A percentile compares a stretch with the other conserved stretches of the same genome.
Evolutionary conservation across 2,329 filamentous ascomycete genomes (phyloP).

Genomic region (Westerdykella aurantiaca): DNA sequence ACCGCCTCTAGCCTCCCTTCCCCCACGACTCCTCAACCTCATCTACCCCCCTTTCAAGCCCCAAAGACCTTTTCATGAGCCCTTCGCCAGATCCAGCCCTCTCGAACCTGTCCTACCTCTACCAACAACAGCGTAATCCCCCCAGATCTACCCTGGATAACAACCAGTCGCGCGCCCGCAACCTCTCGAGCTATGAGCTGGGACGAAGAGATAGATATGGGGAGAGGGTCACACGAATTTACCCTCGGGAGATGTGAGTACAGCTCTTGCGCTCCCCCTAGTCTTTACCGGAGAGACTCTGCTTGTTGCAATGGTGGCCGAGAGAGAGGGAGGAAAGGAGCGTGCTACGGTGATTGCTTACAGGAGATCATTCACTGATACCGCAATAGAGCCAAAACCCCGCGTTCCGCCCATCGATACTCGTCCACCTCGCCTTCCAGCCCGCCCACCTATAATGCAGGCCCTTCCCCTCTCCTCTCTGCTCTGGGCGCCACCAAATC

Average conservation of each 20-base stretch:
- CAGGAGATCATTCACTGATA: constrained; percentile 6
- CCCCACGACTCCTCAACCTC: background rate
- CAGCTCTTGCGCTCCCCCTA: background rate
- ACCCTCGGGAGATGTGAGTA: constrained; percentile 38
- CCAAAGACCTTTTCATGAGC: constrained; percentile 32
- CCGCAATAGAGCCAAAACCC: constrained; percentile 33
- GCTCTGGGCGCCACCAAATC: constrained; percentile 35
- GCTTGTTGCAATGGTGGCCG: background rate
- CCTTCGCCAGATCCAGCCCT: constrained; percentile 32
- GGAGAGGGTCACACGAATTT: constrained; percentile 36
- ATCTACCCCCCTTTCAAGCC: background rate
- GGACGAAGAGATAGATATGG: constrained; percentile 38
- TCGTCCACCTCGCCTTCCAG: constrained; percentile 30
- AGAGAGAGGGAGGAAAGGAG: background rate
- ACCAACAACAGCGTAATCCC: constrained; percentile 33
- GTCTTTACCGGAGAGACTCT: background rate
- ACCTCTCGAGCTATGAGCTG: constrained; percentile 38
- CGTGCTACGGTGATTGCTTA: background rate
- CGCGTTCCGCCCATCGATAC: constrained; percentile 29
- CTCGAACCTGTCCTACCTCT: constrained; percentile 31
- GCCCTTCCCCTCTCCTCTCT: constrained; percentile 36
- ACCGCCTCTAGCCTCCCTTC: constrained; percentile 8
- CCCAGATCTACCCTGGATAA: constrained; percentile 29
- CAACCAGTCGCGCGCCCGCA: constrained; percentile 31
- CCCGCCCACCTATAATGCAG: constrained; percentile 30